Percentiles rank a stretch among this genome's conserved stretches.
These are phyloP conservation scores for Isabelozyma pseudorhagii DNA, from an alignment of 805 yeast genomes.

Conservation along the genomic window DNA sequence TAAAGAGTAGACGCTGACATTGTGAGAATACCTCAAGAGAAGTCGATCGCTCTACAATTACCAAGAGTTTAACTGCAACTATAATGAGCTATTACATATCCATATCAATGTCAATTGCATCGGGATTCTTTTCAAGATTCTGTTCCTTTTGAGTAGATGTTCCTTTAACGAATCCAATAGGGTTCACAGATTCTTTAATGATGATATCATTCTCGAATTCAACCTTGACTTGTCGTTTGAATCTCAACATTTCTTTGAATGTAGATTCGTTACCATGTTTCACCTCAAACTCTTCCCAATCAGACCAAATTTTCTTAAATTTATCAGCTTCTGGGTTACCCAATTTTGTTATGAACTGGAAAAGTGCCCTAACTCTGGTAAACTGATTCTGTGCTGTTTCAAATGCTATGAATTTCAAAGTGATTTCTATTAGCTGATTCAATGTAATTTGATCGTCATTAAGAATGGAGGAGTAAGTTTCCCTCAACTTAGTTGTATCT, in stretches of 20 bases:
- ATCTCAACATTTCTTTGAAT: constrained; percentile 69
- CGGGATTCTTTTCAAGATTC: constrained; percentile 40
- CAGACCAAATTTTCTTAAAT: constrained; percentile 45
- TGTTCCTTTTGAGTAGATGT: constrained; percentile 6
- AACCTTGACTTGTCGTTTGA: constrained; percentile 43
- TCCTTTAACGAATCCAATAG: constrained; percentile 51
- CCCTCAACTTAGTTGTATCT: constrained; percentile 20
- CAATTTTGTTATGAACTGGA: constrained; percentile 33
- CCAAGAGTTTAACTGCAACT: no score
- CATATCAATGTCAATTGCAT: constrained; percentile 60
- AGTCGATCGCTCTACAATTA: no score
- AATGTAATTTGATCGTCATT: constrained; percentile 43
- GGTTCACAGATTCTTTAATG: constrained; percentile 17
- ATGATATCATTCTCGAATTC: constrained; percentile 13
- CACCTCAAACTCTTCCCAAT: constrained; percentile 76
- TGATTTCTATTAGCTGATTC: constrained; percentile 37
- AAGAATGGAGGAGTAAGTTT: constrained; percentile 43
- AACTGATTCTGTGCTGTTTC: constrained; percentile 55
- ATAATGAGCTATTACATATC: constrained; percentile 9
- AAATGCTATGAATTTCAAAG: constrained; percentile 52
- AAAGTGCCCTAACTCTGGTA: constrained; percentile 61
- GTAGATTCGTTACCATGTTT: constrained; percentile 66
- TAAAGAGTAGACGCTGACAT: no score
- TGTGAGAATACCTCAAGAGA: no score
- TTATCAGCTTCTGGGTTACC: constrained; percentile 16